A percentile compares a stretch with the other conserved stretches of the same genome.
Conservation (phyloP, 2,329 filamentous ascomycete genomes). For the Tolypocladium ovalisporum region DNA sequence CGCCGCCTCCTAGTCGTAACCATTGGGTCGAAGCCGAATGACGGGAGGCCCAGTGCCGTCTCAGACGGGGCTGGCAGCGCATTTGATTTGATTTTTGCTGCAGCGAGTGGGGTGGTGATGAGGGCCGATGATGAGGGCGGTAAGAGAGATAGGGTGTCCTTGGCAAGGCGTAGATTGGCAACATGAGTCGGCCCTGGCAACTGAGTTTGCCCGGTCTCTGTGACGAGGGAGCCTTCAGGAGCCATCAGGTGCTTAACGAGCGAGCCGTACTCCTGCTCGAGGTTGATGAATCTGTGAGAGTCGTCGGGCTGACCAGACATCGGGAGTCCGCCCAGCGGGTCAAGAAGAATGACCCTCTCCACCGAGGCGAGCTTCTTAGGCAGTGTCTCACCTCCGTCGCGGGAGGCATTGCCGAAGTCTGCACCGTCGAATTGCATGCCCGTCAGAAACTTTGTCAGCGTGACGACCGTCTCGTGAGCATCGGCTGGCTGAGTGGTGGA, state of each 20-base stretch:
- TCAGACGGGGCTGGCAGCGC: conserved; percentile 23
- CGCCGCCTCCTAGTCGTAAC: conserved; percentile 44
- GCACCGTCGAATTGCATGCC: conserved; percentile 42
- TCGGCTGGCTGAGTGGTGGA: conserved; percentile 28
- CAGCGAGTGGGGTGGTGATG: conserved; percentile 77
- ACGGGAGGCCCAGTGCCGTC: conserved; percentile 35
- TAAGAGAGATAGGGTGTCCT: conserved; percentile 60
- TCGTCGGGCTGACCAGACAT: conserved; percentile 32
- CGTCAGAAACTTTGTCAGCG: conserved; percentile 65
- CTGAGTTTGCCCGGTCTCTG: conserved; percentile 18
- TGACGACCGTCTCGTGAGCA: conserved; percentile 56
- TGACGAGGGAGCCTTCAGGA: conserved; percentile 14
- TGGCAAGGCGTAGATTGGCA: conserved; percentile 63
- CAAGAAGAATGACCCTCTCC: conserved; percentile 81
- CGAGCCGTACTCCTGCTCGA: conserved; percentile 75
- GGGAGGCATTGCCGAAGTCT: background rate
- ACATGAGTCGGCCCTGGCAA: conserved; percentile 36
- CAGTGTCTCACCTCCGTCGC: conserved; percentile 19
- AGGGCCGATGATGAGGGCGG: conserved; percentile 79
- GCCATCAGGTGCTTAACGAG: conserved; percentile 52
- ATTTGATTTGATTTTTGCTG: conserved; percentile 37
- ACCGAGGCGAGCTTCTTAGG: conserved; percentile 48
- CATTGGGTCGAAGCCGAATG: conserved; percentile 35
- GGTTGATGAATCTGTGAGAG: conserved; percentile 62
- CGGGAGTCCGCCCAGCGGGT: conserved; percentile 78